phyloP scores from a whole-genome alignment of 805 yeast genomes.

The Wickerhamomyces canadensis region DNA sequence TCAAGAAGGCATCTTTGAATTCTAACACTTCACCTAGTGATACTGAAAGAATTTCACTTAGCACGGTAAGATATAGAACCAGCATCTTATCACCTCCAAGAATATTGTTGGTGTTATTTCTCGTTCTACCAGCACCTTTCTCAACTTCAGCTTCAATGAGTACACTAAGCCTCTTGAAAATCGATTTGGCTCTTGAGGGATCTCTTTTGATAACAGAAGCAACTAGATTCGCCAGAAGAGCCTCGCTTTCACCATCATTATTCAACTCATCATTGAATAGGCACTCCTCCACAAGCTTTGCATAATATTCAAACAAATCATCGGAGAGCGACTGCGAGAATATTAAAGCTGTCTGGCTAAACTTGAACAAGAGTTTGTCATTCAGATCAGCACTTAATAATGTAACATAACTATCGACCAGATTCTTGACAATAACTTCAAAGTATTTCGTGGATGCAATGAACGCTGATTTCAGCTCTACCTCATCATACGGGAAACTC shows the following conservation, averaged over 20 bases:
- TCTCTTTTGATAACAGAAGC: conserved; percentile 68
- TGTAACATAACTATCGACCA: conserved; percentile 53
- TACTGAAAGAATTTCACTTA: conserved; percentile 67
- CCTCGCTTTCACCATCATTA: conserved; percentile 53
- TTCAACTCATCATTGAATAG: conserved; percentile 52
- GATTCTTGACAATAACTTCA: conserved; percentile 47
- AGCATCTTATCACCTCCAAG: conserved; percentile 75
- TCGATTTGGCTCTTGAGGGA: conserved; percentile 14
- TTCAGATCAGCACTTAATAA: conserved; percentile 51
- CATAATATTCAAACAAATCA: conserved; percentile 41
- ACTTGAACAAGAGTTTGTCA: conserved; percentile 30
- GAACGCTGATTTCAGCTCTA: conserved; percentile 49
- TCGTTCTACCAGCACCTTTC: conserved; percentile 75
- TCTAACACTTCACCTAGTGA: conserved; percentile 48
- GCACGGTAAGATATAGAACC: conserved; percentile 61
- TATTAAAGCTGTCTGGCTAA: conserved; percentile 41
- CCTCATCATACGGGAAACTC: conserved; percentile 36
- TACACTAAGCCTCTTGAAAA: conserved; percentile 25
- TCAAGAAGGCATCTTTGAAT: conserved; percentile 39
- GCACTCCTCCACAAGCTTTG: conserved; percentile 30
- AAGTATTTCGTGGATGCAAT: conserved; percentile 72
- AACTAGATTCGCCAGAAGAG: conserved; percentile 64
- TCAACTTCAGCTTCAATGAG: conserved; percentile 60
- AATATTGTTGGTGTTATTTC: conserved; percentile 57
- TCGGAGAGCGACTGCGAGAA: conserved; percentile 57